Percentiles rank a stretch among this genome's conserved stretches.
Conservation (phyloP, 2,329 filamentous ascomycete genomes). For the Paramyrothecium roridum region DNA sequence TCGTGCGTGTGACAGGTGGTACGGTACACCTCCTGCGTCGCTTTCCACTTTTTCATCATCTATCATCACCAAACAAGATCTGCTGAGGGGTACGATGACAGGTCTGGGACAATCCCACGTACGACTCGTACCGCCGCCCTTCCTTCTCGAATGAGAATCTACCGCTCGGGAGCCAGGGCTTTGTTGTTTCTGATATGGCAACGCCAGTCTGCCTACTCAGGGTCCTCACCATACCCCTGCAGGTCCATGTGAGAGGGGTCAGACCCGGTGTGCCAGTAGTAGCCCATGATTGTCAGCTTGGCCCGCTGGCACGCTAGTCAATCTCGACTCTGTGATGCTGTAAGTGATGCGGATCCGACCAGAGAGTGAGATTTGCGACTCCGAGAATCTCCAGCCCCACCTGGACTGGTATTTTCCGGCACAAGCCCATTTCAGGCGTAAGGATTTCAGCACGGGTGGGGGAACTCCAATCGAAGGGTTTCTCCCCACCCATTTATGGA, state of each 20-base stretch:
- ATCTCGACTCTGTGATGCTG: constrained; percentile 2
- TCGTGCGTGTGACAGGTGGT: too few species aligned
- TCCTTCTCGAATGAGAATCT: neutral
- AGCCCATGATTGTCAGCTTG: neutral
- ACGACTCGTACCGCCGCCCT: neutral
- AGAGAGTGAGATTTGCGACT: constrained; percentile 1
- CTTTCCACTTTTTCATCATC: neutral
- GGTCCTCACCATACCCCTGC: neutral
- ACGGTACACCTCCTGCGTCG: too few species aligned
- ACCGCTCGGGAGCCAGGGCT: neutral
- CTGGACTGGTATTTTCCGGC: neutral
- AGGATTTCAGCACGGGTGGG: neutral
- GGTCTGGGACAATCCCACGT: neutral
- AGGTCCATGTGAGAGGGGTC: neutral
- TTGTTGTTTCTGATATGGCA: neutral
- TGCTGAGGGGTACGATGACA: neutral
- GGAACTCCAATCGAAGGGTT: neutral
- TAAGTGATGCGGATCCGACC: neutral
- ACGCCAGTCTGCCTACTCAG: neutral
- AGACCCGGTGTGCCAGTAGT: neutral
- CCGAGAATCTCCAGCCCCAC: neutral
- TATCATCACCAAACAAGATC: neutral
- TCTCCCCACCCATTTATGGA: neutral
- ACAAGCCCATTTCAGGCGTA: neutral
- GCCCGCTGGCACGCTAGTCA: neutral